Evolutionary conservation across 768 basidiomycete species (phyloP), one percentile per base, ranked within the genome.

Genomic region (Russula foetens): DNA sequence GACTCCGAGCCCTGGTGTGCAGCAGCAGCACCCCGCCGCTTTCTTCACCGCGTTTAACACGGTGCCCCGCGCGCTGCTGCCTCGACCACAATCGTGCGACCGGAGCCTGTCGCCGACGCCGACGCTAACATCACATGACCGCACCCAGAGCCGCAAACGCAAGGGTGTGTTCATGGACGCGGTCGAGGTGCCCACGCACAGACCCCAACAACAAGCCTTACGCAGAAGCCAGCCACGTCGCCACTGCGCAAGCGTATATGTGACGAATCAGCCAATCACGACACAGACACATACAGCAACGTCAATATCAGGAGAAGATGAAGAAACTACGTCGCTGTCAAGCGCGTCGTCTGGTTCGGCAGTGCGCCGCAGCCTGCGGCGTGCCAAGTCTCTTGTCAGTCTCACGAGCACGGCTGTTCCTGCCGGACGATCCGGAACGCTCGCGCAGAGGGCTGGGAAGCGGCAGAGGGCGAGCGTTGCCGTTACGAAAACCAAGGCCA

Each of bases 161-260:
- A 80, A 77, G 69, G 70, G 81, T 33, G 67, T 75, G 6, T 65
- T 81, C 60, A 70, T 83, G 73, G 84, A 84, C 14, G 77, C 77
- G 3, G 81, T 83, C 14, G 77, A 78, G 50, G 74, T 81, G 49
- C 79, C 39, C 17, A 19, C 35, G 2, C 35, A 79, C 14, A 71
- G 72, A 9, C 63, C 77, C 19, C 70, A 72, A 9, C 63, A 76
- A n/a, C 70, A 67, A 0, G 68, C 19, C 52, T 38, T 75, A 28
- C 66, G 63, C 59, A 44, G 67, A 67, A 17, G 4, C 12, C 56
- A 65, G 64, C 46, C 48, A 3, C 29, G 67, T 64, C 44, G 67
- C 64, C 44, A 71, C 66, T 38, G 63, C 58, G 39, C 23, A 17
- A 64, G 55, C 39, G 33, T 39, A 28, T 43, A 26, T 23, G 31